phyloP scores from a whole-genome alignment of 192 early-diverging fungal genomes.

The Fimicolochytrium jonesii region DNA sequence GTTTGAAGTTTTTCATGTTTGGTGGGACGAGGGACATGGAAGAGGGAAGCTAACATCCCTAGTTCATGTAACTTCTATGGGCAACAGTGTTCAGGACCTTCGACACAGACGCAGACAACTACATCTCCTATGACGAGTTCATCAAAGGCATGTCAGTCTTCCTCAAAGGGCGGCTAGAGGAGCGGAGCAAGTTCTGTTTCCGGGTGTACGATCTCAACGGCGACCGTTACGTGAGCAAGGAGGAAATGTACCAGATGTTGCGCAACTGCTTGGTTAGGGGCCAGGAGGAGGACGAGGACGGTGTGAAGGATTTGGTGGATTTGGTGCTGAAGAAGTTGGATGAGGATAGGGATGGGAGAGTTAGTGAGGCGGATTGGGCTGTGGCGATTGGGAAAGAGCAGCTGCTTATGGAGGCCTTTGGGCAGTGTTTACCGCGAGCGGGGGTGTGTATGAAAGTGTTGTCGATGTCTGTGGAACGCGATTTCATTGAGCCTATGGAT shows the following conservation, averaged over 20 bases:
- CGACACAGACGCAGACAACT: constrained; percentile 58
- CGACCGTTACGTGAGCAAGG: constrained; percentile 60
- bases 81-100: constrained; percentile 62
- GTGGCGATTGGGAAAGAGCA: constrained; percentile 51
- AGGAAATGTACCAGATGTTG: constrained; percentile 64
- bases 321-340: constrained; percentile 56
- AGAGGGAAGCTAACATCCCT: too few species aligned
- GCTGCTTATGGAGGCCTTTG: constrained; percentile 58
- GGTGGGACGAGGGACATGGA: too few species aligned
- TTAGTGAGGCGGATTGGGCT: constrained; percentile 55
- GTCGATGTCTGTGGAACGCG: background rate
- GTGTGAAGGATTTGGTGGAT: constrained; percentile 60
- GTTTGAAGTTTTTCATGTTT: background rate
- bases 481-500: background rate
- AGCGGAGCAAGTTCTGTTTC: constrained; percentile 54
- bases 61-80: too few species aligned
- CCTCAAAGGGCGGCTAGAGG: constrained; percentile 49
- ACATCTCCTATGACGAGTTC: constrained; percentile 55
- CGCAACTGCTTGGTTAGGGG: constrained; percentile 55
- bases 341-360: constrained; percentile 55
- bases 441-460: constrained; percentile 26
- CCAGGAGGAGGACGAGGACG: constrained; percentile 59
- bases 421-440: constrained; percentile 49
- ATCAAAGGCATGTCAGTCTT: constrained; percentile 56
- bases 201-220: constrained; percentile 61